phyloP scores from a whole-genome alignment of 208 protist genomes.

The Acanthamoeba triangularis region DNA sequence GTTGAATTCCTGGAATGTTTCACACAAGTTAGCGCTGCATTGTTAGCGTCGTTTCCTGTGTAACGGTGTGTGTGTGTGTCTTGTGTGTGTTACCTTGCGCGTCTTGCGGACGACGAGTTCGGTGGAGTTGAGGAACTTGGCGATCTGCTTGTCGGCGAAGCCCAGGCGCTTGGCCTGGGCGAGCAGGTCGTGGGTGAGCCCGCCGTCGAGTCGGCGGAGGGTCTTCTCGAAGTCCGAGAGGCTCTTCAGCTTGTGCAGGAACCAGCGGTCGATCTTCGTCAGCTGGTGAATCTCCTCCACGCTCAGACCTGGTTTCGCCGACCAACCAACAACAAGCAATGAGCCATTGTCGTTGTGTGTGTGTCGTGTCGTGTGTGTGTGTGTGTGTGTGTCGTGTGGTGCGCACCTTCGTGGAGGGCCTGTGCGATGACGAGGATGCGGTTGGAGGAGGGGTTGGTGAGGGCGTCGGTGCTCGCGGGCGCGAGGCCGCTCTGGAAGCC shows the following conservation, averaged over 20 bases:
- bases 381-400: too few species aligned
- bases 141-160: slow-evolving; percentile 97
- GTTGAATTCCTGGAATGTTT: background rate
- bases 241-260: slow-evolving; percentile 97
- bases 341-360: slow-evolving; percentile 84
- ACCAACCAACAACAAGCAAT: slow-evolving; percentile 86
- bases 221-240: slow-evolving; percentile 94
- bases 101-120: slow-evolving; percentile 80
- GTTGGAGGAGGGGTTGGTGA: slow-evolving; percentile 87
- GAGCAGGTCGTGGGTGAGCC: slow-evolving; percentile 88
- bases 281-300: slow-evolving; percentile 95
- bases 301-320: slow-evolving; percentile 89
- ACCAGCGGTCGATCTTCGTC: slow-evolving; percentile 98
- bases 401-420: slow-evolving; percentile 87
- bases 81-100: slow-evolving; percentile 91
- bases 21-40: too few species aligned
- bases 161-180: slow-evolving; percentile 94
- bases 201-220: slow-evolving; percentile 41
- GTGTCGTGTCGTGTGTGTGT: too few species aligned
- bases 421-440: slow-evolving; percentile 88
- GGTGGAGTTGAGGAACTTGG: slow-evolving; percentile 78
- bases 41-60: slow-evolving; percentile 80
- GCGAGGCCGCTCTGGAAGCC: slow-evolving; percentile 80
- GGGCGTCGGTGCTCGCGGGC: slow-evolving; percentile 82
- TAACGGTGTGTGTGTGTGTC: slow-evolving; percentile 99